Base-by-base conservation (phyloP, 306 rosid species). In the Ceratonia siliqua region DNA sequence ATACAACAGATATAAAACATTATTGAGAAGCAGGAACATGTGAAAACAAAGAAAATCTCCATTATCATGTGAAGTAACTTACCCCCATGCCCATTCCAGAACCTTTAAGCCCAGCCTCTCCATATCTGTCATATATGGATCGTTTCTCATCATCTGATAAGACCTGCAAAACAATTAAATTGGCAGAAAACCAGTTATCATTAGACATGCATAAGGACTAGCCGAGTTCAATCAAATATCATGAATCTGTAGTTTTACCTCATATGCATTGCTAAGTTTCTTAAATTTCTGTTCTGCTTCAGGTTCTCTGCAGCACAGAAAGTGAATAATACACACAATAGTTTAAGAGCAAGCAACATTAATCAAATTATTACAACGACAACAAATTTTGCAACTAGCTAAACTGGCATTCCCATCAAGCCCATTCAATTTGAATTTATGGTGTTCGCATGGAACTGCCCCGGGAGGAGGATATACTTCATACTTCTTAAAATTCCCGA, bases 21-120 rank as follows among this genome's bases (percentile, higher is more conserved):
- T 25, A 18, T 41, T 66, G 46, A 76, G 74, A 83, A 67, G 56
- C 54, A 61, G 13, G 33, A 75, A 28, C 24, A 58, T 52, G 41
- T 5, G 46, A 36, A 42, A 68, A 62, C 53, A 68, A 52, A 22
- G 41, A 32, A 32, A 56, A 53, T 77, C 33, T 36, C n/a, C 46
- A 42, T 49, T 35, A 32, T 64, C 63, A 78, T 81, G 30, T 14
- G 12, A 38, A 68, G 74, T 27, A 73, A 83, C 99, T 85, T 85
- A 94, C 99, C 86, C 95, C 93, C 69, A 58, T 85, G 85, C 93
- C 97, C 85, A 87, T 79, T 70, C 95, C 95, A 64, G 91, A 84
- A 75, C 97, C 98, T 79, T 92, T 92, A 52, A 94, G 89, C 79
- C 99, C 99, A 62, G 96, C 98, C 89, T 94, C 99, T 73, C 99